Base-by-base conservation (phyloP, 176 grass and related monocot genomes). In the Oryza rufipogon region DNA sequence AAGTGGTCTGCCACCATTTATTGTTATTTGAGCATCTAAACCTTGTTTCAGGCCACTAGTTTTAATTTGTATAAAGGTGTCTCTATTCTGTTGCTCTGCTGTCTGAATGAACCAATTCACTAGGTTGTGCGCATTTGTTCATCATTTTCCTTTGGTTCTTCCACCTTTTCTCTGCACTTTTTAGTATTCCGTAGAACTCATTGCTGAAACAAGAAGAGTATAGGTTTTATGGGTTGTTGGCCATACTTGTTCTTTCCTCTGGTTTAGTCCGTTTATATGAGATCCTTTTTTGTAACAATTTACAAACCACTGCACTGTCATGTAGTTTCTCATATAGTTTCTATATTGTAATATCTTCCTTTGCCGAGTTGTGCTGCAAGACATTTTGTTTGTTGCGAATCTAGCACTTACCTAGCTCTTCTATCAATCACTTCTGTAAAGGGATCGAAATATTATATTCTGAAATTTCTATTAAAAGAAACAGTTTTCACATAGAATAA, bases 221-320 rank as follows among this genome's bases (percentile, higher is more conserved):
- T 47, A 36, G 44, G 17, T 45, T 67, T 79, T 46, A 34, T 44
- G 20, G 10, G 63, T 26, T 33, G 11, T 77, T 77, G 52, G 48
- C 19, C 33, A 22, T 76, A 38, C 58, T 45, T 45, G 9, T 71
- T 23, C n/a, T 64, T 78, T 77, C 9, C 60, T 78, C 58, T 80
- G 25, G 42, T 68, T 68, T 68, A 48, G 17, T 69, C 34, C 13
- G 11, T 68, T 5, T 51, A 20, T 69, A 52, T 38, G 65, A 52
- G 68, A 30, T 20, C 9, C 23, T 68, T 58, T 20, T 54, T 68
- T 23, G 44, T 63, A 48, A 69, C 41, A 26, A 81, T 38, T 82
- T 71, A 15, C 46, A 19, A 44, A 71, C 2, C 8, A 76, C 75
- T 22, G 16, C 58, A 4, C 60, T 56, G 48, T 34, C 2, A 7